Base-by-base conservation (phyloP, 257 asterid species). In the Lycium ferocissimum region DNA sequence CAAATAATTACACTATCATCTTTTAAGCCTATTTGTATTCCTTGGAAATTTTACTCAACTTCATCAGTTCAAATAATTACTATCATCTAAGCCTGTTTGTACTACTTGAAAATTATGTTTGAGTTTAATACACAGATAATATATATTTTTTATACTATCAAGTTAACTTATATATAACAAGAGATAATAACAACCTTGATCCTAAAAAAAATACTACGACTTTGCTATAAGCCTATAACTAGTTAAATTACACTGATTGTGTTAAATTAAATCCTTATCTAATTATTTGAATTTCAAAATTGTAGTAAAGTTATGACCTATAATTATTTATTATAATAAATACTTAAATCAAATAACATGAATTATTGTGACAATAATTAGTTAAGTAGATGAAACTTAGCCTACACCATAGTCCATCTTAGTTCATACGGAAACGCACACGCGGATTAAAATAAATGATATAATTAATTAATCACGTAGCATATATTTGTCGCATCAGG, bases 301-400 rank as follows among this genome's bases (percentile, higher is more conserved):
- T 75, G 20, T 47, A 75, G 61, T 5, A 75, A 75, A 49, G 43
- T 49, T 20, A 20, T 45, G 38, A 10, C 11, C 47, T 22, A 49
- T 22, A 49, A 47, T 73, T 73, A 47, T 35, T 51, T 13, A 49
- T 49, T 12, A 26, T 12, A 47, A 20, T 20, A 40, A 6, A 47
- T 11, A 1, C 20, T 47, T 47, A 3, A 76, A 76, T 26, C 15
- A 76, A 51, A 22, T 76, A 76, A 15, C n/a, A 1, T 76, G 5
- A 76, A 76, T 53, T 51, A 76, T 76, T 51, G 82, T 51, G 6
- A 22, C 59, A 75, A 75, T 12, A 75, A 75, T 47, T 75, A 49
- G 58, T 0, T 12, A 13, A 73, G 40, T 51, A 69, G 49, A 75
- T 12, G 14, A 75, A 33, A 75, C n/a, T 73, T 73, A 11, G 40